Conservation (phyloP, 2,329 filamentous ascomycete genomes). For the Ascocoryne sarcoides region DNA sequence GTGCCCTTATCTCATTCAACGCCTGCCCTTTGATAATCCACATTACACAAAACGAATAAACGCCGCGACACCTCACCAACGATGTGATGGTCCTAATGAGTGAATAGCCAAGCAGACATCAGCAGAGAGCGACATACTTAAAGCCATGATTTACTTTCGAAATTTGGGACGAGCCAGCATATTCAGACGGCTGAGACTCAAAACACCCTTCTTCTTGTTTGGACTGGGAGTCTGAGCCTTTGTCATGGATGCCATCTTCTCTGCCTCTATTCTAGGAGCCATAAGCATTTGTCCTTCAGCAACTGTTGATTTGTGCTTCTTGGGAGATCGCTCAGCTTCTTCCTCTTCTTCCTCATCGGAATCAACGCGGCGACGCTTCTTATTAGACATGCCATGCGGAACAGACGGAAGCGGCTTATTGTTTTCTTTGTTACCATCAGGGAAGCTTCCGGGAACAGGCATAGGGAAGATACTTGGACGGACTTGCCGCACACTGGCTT, state of each 20-base stretch:
- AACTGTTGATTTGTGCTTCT: conserved; percentile 43
- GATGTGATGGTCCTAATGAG: too few relatives aligned
- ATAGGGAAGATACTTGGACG: conserved; percentile 40
- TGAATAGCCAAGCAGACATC: too few relatives aligned
- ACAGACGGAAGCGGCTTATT: conserved; percentile 34
- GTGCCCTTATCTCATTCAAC: neutral
- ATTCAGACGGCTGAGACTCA: conserved; percentile 52
- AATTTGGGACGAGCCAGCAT: conserved; percentile 53
- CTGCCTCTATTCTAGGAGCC: conserved; percentile 22
- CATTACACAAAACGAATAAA: neutral
- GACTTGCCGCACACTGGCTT: conserved; percentile 52
- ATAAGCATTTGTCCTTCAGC: conserved; percentile 24
- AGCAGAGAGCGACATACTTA: too few relatives aligned
- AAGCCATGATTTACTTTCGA: conserved; percentile 34
- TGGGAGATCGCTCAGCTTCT: conserved; percentile 41
- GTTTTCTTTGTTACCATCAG: conserved; percentile 48
- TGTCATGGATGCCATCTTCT: conserved; percentile 29
- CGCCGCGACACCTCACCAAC: too few relatives aligned
- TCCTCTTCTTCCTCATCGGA: conserved; percentile 49
- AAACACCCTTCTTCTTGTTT: conserved; percentile 41
- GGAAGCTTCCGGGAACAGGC: conserved; percentile 49
- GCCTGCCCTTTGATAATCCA: neutral
- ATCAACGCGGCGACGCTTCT: conserved; percentile 53
- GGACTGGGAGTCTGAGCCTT: conserved; percentile 26
- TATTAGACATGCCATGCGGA: conserved; percentile 55